These are phyloP conservation scores for Vinca minor DNA, from an alignment of 257 asterid species.

Conservation along the genomic window DNA sequence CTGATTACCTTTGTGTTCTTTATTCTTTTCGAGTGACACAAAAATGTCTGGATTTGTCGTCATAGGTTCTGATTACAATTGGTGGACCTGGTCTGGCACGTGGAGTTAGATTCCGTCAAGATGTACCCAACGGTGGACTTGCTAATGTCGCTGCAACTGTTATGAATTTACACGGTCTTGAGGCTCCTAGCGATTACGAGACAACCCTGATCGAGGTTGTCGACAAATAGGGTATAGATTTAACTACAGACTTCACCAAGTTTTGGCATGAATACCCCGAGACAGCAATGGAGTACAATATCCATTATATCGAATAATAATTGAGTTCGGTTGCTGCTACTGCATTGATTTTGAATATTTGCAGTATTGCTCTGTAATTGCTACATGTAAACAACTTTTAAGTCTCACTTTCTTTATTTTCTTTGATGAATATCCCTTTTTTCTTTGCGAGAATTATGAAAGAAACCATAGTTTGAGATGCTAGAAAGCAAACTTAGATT, in stretches of 20 bases:
- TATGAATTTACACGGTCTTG: slow-evolving; percentile 77
- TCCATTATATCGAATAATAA: neutral
- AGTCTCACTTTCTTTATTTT: neutral
- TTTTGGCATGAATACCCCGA: neutral
- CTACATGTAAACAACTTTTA: neutral
- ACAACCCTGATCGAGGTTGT: slow-evolving; percentile 78
- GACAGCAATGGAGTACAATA: neutral
- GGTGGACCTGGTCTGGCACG: no score
- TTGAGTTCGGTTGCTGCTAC: no score
- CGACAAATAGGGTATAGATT: slow-evolving; percentile 34
- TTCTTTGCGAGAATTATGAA: no score
- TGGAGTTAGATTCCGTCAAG: no score
- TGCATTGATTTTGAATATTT: neutral
- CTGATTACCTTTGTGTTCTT: neutral
- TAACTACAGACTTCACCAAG: neutral
- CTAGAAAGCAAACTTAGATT: no score
- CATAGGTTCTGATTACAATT: no score
- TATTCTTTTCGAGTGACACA: neutral
- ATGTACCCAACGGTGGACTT: slow-evolving; percentile 78
- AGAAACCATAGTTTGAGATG: no score
- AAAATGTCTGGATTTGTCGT: no score
- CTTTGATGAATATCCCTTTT: neutral
- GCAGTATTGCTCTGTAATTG: neutral
- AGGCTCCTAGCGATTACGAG: slow-evolving; percentile 88
- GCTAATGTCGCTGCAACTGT: slow-evolving; percentile 96